These are phyloP conservation scores for Fomes fomentarius DNA, from an alignment of 1,284 basidiomycete species.

Conservation along the genomic window DNA sequence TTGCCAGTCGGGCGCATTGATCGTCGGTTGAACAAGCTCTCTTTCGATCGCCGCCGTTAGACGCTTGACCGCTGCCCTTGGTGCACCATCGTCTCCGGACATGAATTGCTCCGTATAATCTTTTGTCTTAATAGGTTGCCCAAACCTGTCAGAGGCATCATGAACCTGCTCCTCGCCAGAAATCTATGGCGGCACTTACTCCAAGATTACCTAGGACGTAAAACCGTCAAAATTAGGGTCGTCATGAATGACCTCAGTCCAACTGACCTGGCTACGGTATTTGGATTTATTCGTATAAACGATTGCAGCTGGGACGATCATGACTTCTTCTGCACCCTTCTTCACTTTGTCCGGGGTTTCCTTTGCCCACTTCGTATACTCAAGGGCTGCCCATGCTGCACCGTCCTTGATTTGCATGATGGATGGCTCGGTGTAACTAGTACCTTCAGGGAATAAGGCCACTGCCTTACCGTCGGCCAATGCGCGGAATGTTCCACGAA, in stretches of 20 bases:
- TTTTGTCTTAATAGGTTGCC: slow-evolving; percentile 77
- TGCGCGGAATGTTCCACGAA: slow-evolving; percentile 88
- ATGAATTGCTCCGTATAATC: slow-evolving; percentile 81
- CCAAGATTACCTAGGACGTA: slow-evolving; percentile 62
- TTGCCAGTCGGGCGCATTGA: slow-evolving; percentile 94
- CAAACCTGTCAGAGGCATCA: slow-evolving; percentile 61
- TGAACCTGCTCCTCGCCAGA: slow-evolving; percentile 1
- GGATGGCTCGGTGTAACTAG: slow-evolving; percentile 86
- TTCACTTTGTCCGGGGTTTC: slow-evolving; percentile 52
- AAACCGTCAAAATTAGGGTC: slow-evolving; percentile 3
- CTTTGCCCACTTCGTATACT: slow-evolving; percentile 82
- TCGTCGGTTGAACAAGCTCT: slow-evolving; percentile 75
- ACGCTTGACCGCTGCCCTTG: slow-evolving; percentile 84
- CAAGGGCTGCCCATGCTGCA: slow-evolving; percentile 93
- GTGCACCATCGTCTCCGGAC: slow-evolving; percentile 64
- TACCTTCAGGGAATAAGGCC: slow-evolving; percentile 94
- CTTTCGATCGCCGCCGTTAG: slow-evolving; percentile 78
- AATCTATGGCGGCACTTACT: slow-evolving; percentile 46
- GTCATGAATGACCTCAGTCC: slow-evolving; percentile 5
- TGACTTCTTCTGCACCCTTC: slow-evolving; percentile 41
- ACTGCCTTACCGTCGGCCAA: slow-evolving; percentile 80
- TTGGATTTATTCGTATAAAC: slow-evolving; percentile 95
- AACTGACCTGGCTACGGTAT: slow-evolving; percentile 80
- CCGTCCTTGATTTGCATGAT: slow-evolving; percentile 96
- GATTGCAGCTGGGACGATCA: slow-evolving; percentile 85